Evolutionary conservation across 768 basidiomycete species (phyloP).

Genomic region (Lactarius quietus): DNA sequence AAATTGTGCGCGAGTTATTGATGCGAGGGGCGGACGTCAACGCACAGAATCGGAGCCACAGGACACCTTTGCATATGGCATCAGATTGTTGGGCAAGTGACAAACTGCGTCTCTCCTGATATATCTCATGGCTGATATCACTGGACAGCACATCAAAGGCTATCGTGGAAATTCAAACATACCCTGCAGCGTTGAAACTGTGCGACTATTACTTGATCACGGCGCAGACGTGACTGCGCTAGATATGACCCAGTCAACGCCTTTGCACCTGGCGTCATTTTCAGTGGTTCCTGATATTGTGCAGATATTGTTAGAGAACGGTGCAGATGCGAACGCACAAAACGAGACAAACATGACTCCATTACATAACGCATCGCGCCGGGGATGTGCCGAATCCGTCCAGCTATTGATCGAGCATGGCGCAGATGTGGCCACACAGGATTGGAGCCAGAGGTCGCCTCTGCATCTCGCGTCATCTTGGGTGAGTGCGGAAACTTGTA

Average conservation of each 20-base stretch:
- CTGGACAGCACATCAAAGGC: no score
- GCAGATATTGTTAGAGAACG: neutral
- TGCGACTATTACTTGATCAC: no score
- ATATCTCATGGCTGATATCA: no score
- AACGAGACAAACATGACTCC: neutral
- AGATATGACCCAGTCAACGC: no score
- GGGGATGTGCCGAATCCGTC: neutral
- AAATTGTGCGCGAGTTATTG: neutral
- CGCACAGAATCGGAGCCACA: rapidly evolving
- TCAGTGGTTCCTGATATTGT: neutral
- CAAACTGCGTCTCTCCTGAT: no score
- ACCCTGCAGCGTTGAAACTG: neutral
- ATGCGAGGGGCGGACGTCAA: neutral
- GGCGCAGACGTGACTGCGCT: no score
- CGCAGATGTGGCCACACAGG: neutral
- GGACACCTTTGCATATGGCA: neutral
- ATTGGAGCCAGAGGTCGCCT: no score
- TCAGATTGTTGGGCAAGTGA: neutral
- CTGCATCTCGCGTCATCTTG: no score
- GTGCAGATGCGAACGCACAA: neutral
- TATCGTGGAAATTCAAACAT: no score
- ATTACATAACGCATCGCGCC: neutral
- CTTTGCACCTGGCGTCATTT: no score
- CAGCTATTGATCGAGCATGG: neutral
- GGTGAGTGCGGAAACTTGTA: no score